These are phyloP conservation scores for Xylaria curta DNA, from an alignment of 495 filamentous ascomycete genomes.

Conservation along the genomic window DNA sequence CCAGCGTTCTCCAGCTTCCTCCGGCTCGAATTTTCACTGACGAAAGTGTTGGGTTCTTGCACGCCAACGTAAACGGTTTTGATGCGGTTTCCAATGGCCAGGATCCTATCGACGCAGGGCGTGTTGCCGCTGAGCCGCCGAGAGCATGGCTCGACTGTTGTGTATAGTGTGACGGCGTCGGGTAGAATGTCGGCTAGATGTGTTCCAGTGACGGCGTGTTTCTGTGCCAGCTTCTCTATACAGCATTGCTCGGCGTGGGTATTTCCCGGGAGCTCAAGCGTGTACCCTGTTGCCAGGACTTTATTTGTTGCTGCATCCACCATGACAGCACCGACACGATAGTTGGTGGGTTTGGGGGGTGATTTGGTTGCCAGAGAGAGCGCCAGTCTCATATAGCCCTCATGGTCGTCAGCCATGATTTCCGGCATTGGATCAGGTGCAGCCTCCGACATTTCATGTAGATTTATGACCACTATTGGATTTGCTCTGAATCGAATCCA, in stretches of 20 bases:
- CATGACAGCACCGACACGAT: conserved; percentile 87
- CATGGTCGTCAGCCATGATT: conserved; percentile 58
- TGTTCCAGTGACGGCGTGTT: conserved; percentile 58
- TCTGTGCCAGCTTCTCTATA: conserved; percentile 73
- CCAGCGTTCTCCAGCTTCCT: conserved; percentile 72
- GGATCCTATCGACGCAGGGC: conserved; percentile 82
- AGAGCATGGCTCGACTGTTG: conserved; percentile 93
- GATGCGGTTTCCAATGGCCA: conserved; percentile 67
- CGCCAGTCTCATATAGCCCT: conserved; percentile 71
- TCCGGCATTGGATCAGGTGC: conserved; percentile 13
- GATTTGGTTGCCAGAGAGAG: conserved; percentile 77
- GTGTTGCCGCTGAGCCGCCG: conserved; percentile 80
- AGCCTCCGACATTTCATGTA: conserved; percentile 24
- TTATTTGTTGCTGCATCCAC: conserved; percentile 63
- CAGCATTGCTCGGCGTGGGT: conserved; percentile 96
- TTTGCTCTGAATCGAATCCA: background rate
- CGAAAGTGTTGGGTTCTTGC: conserved; percentile 87
- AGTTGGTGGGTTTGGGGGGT: conserved; percentile 87
- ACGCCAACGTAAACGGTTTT: conserved; percentile 86
- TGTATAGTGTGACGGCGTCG: conserved; percentile 71
- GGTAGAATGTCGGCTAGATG: conserved; percentile 63
- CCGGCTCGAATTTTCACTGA: conserved; percentile 78
- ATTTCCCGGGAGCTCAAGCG: conserved; percentile 88
- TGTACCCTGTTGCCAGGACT: conserved; percentile 86
- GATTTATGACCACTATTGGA: background rate